Evolutionary conservation across 768 basidiomycete species (phyloP).

Genomic region (Calocybe cyanea): DNA sequence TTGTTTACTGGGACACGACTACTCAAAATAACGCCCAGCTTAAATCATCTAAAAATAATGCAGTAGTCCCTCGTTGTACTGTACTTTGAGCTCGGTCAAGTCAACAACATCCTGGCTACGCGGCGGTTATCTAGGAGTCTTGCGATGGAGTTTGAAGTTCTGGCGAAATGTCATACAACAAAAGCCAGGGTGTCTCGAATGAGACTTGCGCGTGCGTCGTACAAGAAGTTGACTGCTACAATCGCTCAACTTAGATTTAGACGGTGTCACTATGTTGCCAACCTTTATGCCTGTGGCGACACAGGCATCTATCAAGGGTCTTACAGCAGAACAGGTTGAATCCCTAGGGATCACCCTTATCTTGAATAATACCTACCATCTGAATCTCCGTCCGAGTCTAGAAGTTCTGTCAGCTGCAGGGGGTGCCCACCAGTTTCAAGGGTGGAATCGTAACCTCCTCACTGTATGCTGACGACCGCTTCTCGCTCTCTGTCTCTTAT

Average conservation of each 20-base stretch:
- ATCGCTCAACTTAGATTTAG: constrained; percentile 29
- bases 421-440: constrained; percentile 88
- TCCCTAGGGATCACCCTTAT: constrained; percentile 78
- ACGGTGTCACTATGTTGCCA: constrained; percentile 78
- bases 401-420: constrained; percentile 69
- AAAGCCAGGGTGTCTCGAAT: constrained; percentile 82
- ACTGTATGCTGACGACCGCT: constrained; percentile 47
- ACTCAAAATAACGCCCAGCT: constrained; percentile 1
- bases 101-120: constrained; percentile 10
- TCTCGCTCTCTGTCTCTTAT: constrained; percentile 1
- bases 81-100: constrained; percentile 1
- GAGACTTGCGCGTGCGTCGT: constrained; percentile 68
- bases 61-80: too few species aligned
- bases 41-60: too few species aligned
- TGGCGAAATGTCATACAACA: constrained; percentile 80
- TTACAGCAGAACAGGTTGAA: constrained; percentile 84
- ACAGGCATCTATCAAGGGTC: constrained; percentile 87
- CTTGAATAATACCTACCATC: constrained; percentile 87
- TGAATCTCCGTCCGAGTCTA: constrained; percentile 82
- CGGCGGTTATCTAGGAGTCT: constrained; percentile 16
- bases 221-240: constrained; percentile 1
- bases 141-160: constrained; percentile 76
- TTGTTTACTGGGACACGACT: not conserved
- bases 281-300: constrained; percentile 96
- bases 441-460: constrained; percentile 81